phyloP scores from a whole-genome alignment of 2,329 filamentous ascomycete genomes.

The Fusarium dimerum region DNA sequence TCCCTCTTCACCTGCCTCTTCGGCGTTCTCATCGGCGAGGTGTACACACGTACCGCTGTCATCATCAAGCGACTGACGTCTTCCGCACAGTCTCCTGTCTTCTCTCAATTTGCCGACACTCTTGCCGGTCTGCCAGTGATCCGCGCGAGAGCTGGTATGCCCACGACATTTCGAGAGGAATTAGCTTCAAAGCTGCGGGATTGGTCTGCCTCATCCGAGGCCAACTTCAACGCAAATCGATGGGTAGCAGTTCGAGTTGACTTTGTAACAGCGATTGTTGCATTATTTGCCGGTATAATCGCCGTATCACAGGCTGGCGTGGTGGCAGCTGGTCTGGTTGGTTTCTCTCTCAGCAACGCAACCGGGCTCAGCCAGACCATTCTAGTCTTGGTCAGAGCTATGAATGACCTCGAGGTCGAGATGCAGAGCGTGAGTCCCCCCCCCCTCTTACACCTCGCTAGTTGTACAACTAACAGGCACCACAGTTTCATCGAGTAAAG shows the following conservation, averaged over 20 bases:
- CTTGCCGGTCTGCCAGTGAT: conserved; percentile 53
- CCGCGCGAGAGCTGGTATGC: conserved; percentile 51
- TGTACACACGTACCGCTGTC: conserved; percentile 52
- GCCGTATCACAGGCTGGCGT: conserved; percentile 49
- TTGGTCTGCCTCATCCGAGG: conserved; percentile 48
- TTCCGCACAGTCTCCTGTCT: conserved; percentile 53
- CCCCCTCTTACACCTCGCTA: background rate
- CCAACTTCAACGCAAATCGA: conserved; percentile 57
- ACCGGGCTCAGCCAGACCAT: conserved; percentile 56
- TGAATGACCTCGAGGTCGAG: conserved; percentile 60
- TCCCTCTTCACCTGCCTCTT: conserved; percentile 46
- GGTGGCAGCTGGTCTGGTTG: conserved; percentile 54
- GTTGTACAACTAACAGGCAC: conserved; percentile 7
- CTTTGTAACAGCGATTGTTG: conserved; percentile 54
- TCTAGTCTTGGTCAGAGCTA: conserved; percentile 50
- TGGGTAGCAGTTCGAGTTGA: conserved; percentile 59
- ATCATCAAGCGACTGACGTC: conserved; percentile 48
- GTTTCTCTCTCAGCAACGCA: conserved; percentile 58
- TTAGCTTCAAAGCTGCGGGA: conserved; percentile 52
- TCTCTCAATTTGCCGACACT: conserved; percentile 57
- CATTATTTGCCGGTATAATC: conserved; percentile 52
- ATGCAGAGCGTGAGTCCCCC: conserved; percentile 52
- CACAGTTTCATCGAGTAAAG: conserved; percentile 49
- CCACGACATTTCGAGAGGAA: conserved; percentile 47
- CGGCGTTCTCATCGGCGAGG: conserved; percentile 48